These are phyloP conservation scores for Avena eriantha DNA, from an alignment of 176 grass and related monocot genomes.

Conservation along the genomic window DNA sequence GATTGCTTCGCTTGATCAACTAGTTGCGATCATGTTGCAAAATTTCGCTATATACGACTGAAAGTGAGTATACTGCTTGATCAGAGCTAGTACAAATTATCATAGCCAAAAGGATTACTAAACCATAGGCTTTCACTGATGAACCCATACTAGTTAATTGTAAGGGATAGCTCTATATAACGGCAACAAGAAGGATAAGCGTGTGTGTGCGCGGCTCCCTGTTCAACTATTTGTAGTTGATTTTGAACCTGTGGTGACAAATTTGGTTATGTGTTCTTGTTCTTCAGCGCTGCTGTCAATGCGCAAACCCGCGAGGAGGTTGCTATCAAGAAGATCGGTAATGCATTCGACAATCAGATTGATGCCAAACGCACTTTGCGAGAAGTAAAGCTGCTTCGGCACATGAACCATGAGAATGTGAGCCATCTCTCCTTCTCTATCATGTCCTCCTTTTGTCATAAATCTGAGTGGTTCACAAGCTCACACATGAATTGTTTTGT, in stretches of 20 bases:
- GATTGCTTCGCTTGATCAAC: conserved; percentile 6
- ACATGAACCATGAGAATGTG: conserved; percentile 99
- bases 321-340: conserved; percentile 98
- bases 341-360: conserved; percentile 94
- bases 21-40: not conserved
- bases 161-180: not conserved
- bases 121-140: not conserved
- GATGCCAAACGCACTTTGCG: conserved; percentile 94
- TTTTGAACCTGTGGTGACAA: not conserved
- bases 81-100: not conserved
- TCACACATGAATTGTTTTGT: not conserved
- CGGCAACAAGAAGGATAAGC: not conserved
- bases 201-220: not conserved
- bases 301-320: conserved; percentile 83
- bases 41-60: not conserved
- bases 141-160: not conserved
- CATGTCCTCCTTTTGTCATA: not conserved
- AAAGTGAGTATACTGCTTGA: not conserved
- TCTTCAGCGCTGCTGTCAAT: conserved; percentile 81
- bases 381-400: conserved; percentile 94
- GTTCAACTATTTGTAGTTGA: not conserved
- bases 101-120: not conserved
- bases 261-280: not conserved
- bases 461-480: not conserved
- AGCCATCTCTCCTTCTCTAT: not conserved